Evolutionary conservation across 768 basidiomycete genomes (phyloP), one percentile per base, ranked within the genome.

Genomic region (Russula olivacea): DNA sequence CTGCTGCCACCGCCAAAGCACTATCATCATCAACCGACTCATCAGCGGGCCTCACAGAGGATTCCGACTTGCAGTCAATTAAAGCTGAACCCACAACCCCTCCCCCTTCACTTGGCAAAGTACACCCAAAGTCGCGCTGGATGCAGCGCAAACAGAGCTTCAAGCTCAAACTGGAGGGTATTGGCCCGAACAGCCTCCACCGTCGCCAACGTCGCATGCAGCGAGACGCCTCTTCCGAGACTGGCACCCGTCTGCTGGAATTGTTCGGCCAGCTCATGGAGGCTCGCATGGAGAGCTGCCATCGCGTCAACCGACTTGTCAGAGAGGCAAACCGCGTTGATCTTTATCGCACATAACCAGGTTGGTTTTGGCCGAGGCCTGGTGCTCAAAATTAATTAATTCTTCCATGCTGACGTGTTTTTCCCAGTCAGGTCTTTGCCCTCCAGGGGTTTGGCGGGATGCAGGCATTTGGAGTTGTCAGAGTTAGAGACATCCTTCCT

Each of bases 201-300:
- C 74, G 53, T 54, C 73, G 61, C 61, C 68, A 63, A 62, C 74
- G 70, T 36, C 72, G 68, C 34, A 48, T 66, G 68, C 66, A 71
- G 69, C 61, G 50, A 52, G 61, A 67, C 36, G 58, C 43, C 30
- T 45, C 59, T 25, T 32, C 70, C n/a, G 78, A 79, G 63, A 73
- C 77, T 40, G 74, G 75, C 49, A 79, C 83, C 30, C 81, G 78
- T 58, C 79, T 90, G 58, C 75, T 90, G 63, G 80, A 83, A 68
- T 80, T 84, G 77, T 88, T 87, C 69, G 85, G 85, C 61, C 80
- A 82, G 63, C 84, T 90, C 76, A 82, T 89, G 77, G 85, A 88
- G 68, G 78, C 83, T 2, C 80, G 88, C 59, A 83, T 90, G 80
- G 88, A 89, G 72, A 88, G 86, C 69, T 90, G 88, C 72, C 80